These are phyloP conservation scores for Cryptosporidium sp. DNA, from an alignment of 169 alveolate genomes.

Conservation along the genomic window DNA sequence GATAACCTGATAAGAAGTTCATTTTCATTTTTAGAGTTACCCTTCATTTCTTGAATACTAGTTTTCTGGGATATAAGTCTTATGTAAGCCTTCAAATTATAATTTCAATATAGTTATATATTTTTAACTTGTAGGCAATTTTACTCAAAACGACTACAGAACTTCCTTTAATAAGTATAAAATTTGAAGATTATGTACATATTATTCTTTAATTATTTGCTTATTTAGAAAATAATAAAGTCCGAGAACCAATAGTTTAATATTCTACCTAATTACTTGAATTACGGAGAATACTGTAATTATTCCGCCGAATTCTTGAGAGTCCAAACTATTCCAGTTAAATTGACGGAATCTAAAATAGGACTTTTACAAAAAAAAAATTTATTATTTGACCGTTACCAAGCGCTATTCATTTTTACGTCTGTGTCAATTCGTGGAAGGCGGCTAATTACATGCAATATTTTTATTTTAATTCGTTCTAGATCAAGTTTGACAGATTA, in stretches of 20 bases:
- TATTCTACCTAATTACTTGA: not conserved
- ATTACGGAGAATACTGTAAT: too few species aligned
- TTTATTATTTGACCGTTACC: not conserved
- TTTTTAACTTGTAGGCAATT: not conserved
- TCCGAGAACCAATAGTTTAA: not conserved
- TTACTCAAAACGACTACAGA: not conserved
- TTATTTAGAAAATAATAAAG: not conserved
- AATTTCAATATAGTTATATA: not conserved
- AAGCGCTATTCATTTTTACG: not conserved
- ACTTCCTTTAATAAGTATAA: not conserved
- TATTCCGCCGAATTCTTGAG: not conserved
- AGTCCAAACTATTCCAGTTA: not conserved
- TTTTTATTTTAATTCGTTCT: not conserved
- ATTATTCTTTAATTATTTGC: not conserved
- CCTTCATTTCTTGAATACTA: not conserved
- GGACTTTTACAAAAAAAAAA: not conserved
- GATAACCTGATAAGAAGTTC: conserved; percentile 39
- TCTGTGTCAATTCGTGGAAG: not conserved
- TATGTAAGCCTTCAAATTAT: not conserved
- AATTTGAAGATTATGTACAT: not conserved
- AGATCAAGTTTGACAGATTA: conserved; percentile 6
- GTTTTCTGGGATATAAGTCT: not conserved
- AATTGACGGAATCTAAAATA: not conserved
- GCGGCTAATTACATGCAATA: conserved; percentile 9
- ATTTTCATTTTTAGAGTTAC: conserved; percentile 13